Percentiles rank a stretch among this genome's conserved stretches.
Conservation (phyloP, 306 rosid genomes). For the Rosa persica region DNA sequence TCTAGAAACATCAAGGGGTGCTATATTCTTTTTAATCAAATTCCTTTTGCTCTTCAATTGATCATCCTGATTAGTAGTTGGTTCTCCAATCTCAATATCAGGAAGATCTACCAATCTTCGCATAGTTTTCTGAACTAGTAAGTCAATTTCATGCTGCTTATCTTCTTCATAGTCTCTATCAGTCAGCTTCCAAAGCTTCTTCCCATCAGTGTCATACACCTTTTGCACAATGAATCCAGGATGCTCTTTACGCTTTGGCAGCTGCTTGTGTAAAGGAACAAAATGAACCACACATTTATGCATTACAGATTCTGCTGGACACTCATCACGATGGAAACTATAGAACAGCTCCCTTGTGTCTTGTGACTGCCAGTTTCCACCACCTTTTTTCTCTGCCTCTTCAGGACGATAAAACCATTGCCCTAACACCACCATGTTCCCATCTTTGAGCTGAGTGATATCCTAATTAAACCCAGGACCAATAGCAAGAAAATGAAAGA, state of each 20-base stretch:
- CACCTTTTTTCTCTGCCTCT: slow-evolving; percentile 85
- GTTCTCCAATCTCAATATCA: slow-evolving; percentile 71
- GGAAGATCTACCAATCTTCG: slow-evolving; percentile 62
- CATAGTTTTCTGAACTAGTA: slow-evolving; percentile 79
- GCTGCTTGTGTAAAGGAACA: slow-evolving; percentile 82
- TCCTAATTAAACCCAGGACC: slow-evolving; percentile 53
- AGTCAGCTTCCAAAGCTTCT: slow-evolving; percentile 83
- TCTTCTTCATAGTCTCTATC: slow-evolving; percentile 86
- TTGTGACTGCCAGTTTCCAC: slow-evolving; percentile 86
- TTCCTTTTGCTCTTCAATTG: slow-evolving; percentile 53
- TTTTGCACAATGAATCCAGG: slow-evolving; percentile 95
- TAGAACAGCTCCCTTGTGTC: slow-evolving; percentile 95
- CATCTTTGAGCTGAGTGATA: slow-evolving; percentile 51
- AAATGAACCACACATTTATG: slow-evolving; percentile 92
- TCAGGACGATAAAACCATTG: slow-evolving; percentile 99
- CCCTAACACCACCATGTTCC: slow-evolving; percentile 71
- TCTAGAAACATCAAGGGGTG: slow-evolving; percentile 70
- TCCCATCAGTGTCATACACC: slow-evolving; percentile 90
- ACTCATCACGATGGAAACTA: slow-evolving; percentile 93
- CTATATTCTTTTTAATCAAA: slow-evolving; percentile 59
- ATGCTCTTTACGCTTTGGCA: slow-evolving; percentile 77
- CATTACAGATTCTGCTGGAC: slow-evolving; percentile 97
- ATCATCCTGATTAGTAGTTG: slow-evolving; percentile 57
- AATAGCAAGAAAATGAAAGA: slow-evolving; percentile 19
- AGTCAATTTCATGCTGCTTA: slow-evolving; percentile 80